A percentile compares a stretch with the other conserved stretches of the same genome.
Conservation (phyloP, 208 protist species). For the Willaertia magna region DNA sequence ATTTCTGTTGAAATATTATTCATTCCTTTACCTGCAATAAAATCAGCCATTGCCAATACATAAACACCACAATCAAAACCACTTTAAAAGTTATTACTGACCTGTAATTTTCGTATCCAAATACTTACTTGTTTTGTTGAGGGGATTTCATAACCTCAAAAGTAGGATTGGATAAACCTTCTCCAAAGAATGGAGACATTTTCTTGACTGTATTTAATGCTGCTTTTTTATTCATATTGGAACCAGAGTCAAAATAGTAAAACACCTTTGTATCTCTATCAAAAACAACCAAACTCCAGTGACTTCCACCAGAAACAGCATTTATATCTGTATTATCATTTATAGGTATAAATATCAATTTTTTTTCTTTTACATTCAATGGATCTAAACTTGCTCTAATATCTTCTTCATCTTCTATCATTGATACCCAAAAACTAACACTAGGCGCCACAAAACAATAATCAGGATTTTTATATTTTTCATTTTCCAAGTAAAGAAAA, state of each 20-base stretch:
- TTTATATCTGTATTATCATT: neutral
- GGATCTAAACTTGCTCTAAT: neutral
- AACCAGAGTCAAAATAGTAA: neutral
- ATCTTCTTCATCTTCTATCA: neutral
- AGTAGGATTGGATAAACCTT: neutral
- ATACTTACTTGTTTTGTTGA: neutral
- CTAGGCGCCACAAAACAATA: neutral
- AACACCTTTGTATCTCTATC: neutral
- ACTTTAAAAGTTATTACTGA: neutral
- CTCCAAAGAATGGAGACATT: neutral
- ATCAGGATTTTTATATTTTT: neutral
- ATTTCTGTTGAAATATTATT: neutral
- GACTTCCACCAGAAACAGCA: neutral
- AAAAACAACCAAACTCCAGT: neutral
- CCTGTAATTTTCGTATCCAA: neutral
- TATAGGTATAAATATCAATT: neutral
- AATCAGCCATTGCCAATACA: neutral
- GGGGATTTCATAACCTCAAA: neutral
- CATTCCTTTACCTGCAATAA: neutral
- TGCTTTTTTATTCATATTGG: neutral
- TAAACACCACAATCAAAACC: neutral
- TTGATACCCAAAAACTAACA: neutral
- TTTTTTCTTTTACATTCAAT: neutral
- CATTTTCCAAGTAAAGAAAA: neutral
- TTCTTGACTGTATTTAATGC: neutral